A percentile compares a stretch with the other conserved stretches of the same genome.
These are phyloP conservation scores for Ogataea philodendri DNA, from an alignment of 805 yeast species.

Conservation along the genomic window DNA sequence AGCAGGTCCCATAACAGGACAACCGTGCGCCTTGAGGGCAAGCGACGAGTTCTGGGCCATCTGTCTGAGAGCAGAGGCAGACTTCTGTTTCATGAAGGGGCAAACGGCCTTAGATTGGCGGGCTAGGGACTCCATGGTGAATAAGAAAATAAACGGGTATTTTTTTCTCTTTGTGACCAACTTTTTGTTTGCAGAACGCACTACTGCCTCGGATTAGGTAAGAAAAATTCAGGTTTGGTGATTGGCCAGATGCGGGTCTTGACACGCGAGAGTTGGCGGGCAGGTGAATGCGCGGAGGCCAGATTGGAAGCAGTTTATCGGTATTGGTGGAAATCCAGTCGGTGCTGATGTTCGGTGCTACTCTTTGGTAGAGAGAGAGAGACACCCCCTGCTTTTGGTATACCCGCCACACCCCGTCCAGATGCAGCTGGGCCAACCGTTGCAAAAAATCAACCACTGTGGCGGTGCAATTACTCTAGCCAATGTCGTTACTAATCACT, in stretches of 20 bases:
- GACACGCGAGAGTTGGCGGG: too few relatives aligned
- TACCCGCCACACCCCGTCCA: background rate
- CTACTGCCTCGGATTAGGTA: slow-evolving; percentile 8
- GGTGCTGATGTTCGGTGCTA: background rate
- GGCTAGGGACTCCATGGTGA: slow-evolving; percentile 76
- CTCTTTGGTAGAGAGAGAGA: too few relatives aligned
- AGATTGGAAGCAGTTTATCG: too few relatives aligned
- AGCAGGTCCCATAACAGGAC: slow-evolving; percentile 93
- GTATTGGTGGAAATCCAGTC: too few relatives aligned
- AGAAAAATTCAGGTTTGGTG: background rate
- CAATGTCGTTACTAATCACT: slow-evolving; percentile 4
- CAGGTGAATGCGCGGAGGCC: too few relatives aligned
- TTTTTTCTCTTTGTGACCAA: slow-evolving; percentile 2
- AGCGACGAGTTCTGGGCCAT: slow-evolving; percentile 47
- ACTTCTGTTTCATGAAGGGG: slow-evolving; percentile 68
- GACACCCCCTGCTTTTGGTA: slow-evolving; percentile 7
- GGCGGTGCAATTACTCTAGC: too few relatives aligned
- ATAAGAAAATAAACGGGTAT: slow-evolving; percentile 2
- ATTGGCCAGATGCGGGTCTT: slow-evolving; percentile 3
- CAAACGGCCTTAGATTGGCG: slow-evolving; percentile 76
- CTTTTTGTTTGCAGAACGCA: slow-evolving; percentile 2
- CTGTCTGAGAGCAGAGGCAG: slow-evolving; percentile 58
- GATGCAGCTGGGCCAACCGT: background rate
- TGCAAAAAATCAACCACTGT: slow-evolving; percentile 1
- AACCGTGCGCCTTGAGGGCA: slow-evolving; percentile 59